These are phyloP conservation scores for Pythium apleroticum DNA, from an alignment of 352 stramenopile species.

Conservation along the genomic window DNA sequence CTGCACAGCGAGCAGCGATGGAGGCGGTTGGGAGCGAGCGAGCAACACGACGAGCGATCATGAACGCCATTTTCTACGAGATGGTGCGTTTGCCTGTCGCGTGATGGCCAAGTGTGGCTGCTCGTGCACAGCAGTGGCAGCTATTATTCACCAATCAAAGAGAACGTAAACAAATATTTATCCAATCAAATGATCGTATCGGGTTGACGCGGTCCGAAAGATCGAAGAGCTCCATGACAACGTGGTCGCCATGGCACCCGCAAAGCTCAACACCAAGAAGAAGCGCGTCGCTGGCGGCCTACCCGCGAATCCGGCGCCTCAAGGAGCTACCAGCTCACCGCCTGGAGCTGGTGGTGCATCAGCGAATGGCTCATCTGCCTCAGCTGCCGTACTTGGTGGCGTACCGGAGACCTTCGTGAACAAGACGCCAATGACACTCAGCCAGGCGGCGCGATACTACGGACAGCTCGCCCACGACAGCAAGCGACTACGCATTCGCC, in stretches of 20 bases:
- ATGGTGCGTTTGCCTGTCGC: constrained; percentile 9
- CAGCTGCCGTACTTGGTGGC: background rate
- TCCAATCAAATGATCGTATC: constrained; percentile 1
- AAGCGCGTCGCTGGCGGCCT: constrained; percentile 2
- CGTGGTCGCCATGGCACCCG: constrained; percentile 15
- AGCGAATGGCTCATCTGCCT: background rate
- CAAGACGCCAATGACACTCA: constrained; percentile 2
- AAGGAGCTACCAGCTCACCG: background rate
- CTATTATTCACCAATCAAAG: constrained; percentile 15
- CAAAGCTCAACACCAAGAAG: constrained; percentile 11
- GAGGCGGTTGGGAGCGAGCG: constrained; percentile 3
- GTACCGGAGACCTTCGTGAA: background rate
- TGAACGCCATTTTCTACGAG: constrained; percentile 14
- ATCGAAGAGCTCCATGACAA: constrained; percentile 18
- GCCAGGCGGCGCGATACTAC: constrained; percentile 14
- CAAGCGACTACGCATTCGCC: constrained; percentile 10
- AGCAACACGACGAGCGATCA: constrained; percentile 11
- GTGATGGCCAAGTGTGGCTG: background rate
- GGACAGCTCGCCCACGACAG: constrained; percentile 23
- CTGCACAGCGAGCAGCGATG: background rate
- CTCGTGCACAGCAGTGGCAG: no score
- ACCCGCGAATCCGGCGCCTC: background rate
- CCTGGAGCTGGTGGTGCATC: background rate
- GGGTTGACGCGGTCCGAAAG: background rate
- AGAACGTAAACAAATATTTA: background rate